Evolutionary conservation across 306 rosid genomes (phyloP), one percentile per base, ranked within the genome.

Genomic region (Luffa aegyptiaca): DNA sequence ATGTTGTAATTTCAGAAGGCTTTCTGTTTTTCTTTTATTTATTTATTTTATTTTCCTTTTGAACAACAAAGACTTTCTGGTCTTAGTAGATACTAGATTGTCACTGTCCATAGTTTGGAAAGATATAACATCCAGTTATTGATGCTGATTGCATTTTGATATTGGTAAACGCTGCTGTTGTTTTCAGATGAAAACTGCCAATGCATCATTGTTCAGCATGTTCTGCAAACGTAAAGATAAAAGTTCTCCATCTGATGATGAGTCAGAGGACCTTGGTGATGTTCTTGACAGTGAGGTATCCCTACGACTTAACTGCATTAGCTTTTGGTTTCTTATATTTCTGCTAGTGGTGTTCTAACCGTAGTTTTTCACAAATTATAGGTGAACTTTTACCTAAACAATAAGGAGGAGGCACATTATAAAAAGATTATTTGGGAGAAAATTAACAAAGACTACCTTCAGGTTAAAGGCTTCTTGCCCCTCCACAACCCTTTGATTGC

Each of bases 371-470:
- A 6, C 77, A 12, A 48, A 26, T 72, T 48, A 13, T 51, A 74
- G 78, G 78, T 74, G 78, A 33, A 49, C 21, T 16, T 36, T 51
- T 74, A 74, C 62, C 26, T 74, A 31, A 74, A 74, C 39, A 74
- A 33, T 51, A 33, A 52, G 61, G 9, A 48, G 61, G 78, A 74
- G 45, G 20, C 59, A 49, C 78, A 33, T 74, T 74, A 74, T 48
- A 74, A 74, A 33, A 74, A 74, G 56, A 49, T 74, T 51, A 74
- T 74, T 49, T 74, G 78, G 78, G 61, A 74, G 9, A 6, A 33
- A 33, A 74, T 74, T 33, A 74, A 74, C 78, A 16, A 74, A 74
- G 78, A 74, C 21, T 74, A 74, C 8, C 61, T 74, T 74, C 78
- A 74, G 78, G 78, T 74, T 33, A 33, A 31, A 49, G 44, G 59